Conservation (phyloP, 2,329 filamentous ascomycete species). For the Ambrosiella xylebori region DNA sequence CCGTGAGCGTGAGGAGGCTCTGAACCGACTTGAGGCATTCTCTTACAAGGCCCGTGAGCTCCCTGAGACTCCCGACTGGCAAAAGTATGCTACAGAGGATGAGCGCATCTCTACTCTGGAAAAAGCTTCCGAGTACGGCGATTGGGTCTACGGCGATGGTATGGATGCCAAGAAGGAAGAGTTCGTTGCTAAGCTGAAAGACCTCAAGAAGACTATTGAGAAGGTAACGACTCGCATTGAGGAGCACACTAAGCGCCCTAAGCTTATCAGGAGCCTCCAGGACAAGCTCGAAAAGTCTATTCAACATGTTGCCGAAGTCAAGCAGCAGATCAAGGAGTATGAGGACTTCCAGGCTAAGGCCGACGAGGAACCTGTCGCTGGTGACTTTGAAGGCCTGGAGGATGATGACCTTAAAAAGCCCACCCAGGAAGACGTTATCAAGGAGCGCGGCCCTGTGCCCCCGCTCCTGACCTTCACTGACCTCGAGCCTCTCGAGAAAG, state of each 20-base stretch:
- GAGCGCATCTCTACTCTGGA: conserved; percentile 51
- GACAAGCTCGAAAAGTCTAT: conserved; percentile 54
- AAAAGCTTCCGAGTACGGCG: conserved; percentile 51
- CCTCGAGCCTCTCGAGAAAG: conserved; percentile 43
- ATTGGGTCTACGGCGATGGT: conserved; percentile 85
- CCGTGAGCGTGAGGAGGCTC: conserved; percentile 59
- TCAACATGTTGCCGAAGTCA: conserved; percentile 52
- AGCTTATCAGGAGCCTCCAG: conserved; percentile 48
- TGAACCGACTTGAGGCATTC: conserved; percentile 86
- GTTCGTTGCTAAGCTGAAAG: conserved; percentile 59
- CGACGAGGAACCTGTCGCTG: conserved; percentile 19
- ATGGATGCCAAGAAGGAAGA: conserved; percentile 56
- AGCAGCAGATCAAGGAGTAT: conserved; percentile 50
- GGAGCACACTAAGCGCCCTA: conserved; percentile 55
- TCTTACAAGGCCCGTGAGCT: conserved; percentile 81
- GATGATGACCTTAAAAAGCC: conserved; percentile 38
- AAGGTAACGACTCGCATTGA: conserved; percentile 61
- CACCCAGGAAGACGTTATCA: conserved; percentile 27
- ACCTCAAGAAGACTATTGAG: conserved; percentile 57
- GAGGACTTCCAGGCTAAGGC: conserved; percentile 37
- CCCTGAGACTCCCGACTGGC: conserved; percentile 59
- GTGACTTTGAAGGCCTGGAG: conserved; percentile 58
- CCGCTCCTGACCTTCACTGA: conserved; percentile 59
- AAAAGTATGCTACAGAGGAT: conserved; percentile 49
- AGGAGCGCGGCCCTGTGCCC: conserved; percentile 36